Percentiles rank a stretch among this genome's conserved stretches.
Evolutionary conservation across 768 basidiomycete species (phyloP).

Genomic region (Suillus sp.): DNA sequence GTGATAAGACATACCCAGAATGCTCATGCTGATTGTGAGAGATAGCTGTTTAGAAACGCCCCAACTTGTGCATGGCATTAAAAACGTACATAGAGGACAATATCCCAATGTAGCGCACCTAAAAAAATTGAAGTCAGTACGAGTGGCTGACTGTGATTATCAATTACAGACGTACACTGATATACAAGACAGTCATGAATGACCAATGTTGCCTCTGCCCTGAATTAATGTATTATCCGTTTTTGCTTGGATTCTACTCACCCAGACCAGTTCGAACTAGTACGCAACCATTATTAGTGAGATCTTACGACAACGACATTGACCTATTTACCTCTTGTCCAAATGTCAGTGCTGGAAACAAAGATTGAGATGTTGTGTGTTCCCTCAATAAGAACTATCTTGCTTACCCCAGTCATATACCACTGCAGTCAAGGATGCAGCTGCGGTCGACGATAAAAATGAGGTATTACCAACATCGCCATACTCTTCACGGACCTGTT

Average conservation of each 20-base stretch:
- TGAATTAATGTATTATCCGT: neutral
- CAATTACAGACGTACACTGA: neutral
- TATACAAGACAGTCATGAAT: neutral
- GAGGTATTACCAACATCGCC: too few relatives aligned
- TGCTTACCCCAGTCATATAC: too few relatives aligned
- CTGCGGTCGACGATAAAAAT: too few relatives aligned
- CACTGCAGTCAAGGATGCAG: too few relatives aligned
- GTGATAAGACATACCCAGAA: neutral
- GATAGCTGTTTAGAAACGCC: neutral
- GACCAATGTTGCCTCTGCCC: neutral
- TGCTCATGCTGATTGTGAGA: neutral
- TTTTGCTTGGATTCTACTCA: neutral
- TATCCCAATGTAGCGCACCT: neutral
- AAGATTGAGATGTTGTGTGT: too few relatives aligned
- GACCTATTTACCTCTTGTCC: neutral
- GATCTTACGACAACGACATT: neutral
- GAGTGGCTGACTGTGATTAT: neutral
- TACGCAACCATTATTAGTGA: neutral
- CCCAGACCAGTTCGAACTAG: neutral
- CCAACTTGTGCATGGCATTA: neutral
- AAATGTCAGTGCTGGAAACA: too few relatives aligned
- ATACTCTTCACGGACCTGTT: too few relatives aligned
- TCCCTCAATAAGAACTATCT: too few relatives aligned
- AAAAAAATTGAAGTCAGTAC: neutral
- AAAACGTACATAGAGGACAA: neutral